These are phyloP conservation scores for Pseudognaphalium luteoalbum DNA, from an alignment of 129 eudicot genomes.

Conservation along the genomic window DNA sequence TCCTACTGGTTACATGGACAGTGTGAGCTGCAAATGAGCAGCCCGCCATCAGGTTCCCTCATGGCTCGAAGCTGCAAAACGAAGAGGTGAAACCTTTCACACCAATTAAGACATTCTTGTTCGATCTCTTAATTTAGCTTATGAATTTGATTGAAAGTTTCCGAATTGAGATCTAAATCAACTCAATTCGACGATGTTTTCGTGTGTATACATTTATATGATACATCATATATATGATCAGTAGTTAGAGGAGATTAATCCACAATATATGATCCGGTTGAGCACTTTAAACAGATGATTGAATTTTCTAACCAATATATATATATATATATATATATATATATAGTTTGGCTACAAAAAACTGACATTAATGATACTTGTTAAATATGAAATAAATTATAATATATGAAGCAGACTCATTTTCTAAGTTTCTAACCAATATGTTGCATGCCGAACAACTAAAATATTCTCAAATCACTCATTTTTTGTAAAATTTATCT, in stretches of 20 bases:
- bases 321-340: neutral
- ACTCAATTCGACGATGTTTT: slow-evolving; percentile 23
- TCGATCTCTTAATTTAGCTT: slow-evolving; percentile 4
- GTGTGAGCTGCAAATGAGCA: slow-evolving; percentile 77
- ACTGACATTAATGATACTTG: neutral
- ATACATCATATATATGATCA: slow-evolving; percentile 21
- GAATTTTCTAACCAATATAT: neutral
- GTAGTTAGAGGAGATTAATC: slow-evolving; percentile 11
- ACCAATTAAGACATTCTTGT: neutral
- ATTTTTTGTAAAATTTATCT: too few relatives aligned
- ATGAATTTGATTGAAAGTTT: slow-evolving; percentile 8
- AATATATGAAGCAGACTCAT: neutral
- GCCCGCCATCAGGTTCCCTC: slow-evolving; percentile 82
- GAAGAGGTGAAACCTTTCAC: slow-evolving; percentile 41
- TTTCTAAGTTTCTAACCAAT: neutral
- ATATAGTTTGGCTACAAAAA: slow-evolving; percentile 1
- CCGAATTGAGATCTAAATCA: slow-evolving; percentile 22
- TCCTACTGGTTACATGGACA: slow-evolving; percentile 64
- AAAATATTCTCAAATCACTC: too few relatives aligned
- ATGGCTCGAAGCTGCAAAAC: slow-evolving; percentile 64
- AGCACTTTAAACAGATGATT: neutral
- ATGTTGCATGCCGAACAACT: too few relatives aligned
- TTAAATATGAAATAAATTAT: neutral
- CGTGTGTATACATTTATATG: slow-evolving; percentile 26
- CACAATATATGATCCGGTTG: neutral